Percentiles rank a stretch among this genome's conserved stretches.
These are phyloP conservation scores for Leishmania martiniquensis DNA, from an alignment of 208 protist species.

Conservation along the genomic window DNA sequence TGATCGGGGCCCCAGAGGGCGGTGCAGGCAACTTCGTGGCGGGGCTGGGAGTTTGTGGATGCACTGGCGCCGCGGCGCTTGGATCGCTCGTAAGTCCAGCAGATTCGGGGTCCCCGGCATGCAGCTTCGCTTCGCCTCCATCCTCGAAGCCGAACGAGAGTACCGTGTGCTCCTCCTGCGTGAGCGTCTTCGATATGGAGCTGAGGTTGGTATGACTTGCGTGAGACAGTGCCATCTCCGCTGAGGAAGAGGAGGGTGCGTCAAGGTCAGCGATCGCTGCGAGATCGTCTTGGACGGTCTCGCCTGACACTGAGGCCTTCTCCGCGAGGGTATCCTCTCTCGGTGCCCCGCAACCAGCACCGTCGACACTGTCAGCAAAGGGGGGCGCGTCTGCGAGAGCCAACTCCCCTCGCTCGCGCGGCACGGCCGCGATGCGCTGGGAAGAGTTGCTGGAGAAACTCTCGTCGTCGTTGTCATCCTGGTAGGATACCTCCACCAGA, in stretches of 20 bases:
- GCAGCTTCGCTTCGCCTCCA: neutral
- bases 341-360: neutral
- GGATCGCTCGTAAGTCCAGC: neutral
- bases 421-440: neutral
- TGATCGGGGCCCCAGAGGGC: neutral
- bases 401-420: constrained; percentile 2
- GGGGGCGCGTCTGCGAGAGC: neutral
- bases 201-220: neutral
- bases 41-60: neutral
- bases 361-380: neutral
- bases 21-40: neutral
- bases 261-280: neutral
- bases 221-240: neutral
- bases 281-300: neutral
- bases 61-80: neutral
- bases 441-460: constrained; percentile 2
- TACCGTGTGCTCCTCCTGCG: neutral
- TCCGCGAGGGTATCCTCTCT: neutral
- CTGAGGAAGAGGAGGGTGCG: neutral
- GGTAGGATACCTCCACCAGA: neutral
- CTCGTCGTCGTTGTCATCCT: neutral
- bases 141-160: constrained; percentile 8
- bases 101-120: neutral
- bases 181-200: neutral
- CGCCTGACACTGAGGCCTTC: neutral